A percentile compares a stretch with the other conserved stretches of the same genome.
These are phyloP conservation scores for Penicillium manginii DNA, from an alignment of 495 filamentous ascomycete species.

Conservation along the genomic window DNA sequence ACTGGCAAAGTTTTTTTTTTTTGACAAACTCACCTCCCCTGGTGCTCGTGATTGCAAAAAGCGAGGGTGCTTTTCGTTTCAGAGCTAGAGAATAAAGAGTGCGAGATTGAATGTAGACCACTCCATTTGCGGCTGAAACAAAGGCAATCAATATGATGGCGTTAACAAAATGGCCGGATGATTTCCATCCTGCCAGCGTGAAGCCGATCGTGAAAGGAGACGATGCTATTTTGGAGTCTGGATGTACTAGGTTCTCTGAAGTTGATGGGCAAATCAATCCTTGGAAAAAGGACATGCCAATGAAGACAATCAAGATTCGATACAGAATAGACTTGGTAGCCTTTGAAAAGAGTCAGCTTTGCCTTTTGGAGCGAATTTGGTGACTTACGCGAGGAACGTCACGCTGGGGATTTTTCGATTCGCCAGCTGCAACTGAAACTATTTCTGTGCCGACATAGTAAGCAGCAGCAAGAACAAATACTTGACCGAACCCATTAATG, in stretches of 20 bases:
- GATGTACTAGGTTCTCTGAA: neutral
- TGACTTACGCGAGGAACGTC: conserved; percentile 1
- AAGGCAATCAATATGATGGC: neutral
- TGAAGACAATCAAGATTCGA: conserved; percentile 2
- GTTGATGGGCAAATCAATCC: neutral
- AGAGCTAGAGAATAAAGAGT: neutral
- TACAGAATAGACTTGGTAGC: conserved; percentile 1
- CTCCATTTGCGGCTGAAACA: neutral
- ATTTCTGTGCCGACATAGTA: conserved; percentile 13
- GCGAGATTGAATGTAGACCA: neutral
- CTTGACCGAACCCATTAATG: neutral
- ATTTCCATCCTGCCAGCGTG: neutral
- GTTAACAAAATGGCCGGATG: neutral
- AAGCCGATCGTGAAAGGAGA: neutral
- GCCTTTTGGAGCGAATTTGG: neutral
- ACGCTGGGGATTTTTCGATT: conserved; percentile 8
- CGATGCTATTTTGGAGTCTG: neutral
- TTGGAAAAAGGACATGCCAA: conserved; percentile 1
- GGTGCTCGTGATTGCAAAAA: neutral
- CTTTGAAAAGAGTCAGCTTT: neutral
- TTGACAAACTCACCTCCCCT: neutral
- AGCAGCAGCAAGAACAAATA: conserved; percentile 6
- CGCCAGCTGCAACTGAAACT: conserved; percentile 11
- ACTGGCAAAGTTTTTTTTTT: neutral
- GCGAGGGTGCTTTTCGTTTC: neutral